Evolutionary conservation across 768 basidiomycete species (phyloP).

Genomic region (Erythrobasidium yunnanense): DNA sequence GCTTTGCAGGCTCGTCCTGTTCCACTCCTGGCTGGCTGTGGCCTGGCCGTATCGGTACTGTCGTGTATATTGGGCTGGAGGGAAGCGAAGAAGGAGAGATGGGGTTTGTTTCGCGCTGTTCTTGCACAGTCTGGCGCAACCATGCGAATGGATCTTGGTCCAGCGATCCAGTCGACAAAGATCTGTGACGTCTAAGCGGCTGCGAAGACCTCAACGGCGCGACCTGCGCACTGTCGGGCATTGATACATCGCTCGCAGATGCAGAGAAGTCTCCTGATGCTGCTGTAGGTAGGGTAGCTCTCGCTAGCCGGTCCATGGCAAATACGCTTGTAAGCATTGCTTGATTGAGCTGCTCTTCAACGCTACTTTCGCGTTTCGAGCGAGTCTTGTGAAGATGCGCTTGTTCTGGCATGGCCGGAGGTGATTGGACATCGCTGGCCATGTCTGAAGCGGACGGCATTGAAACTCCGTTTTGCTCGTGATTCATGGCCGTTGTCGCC

Average conservation of each 20-base stretch:
- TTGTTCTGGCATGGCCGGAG: constrained; percentile 1
- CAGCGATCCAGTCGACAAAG: background rate
- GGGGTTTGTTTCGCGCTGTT: background rate
- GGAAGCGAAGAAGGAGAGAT: background rate
- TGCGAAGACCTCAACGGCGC: background rate
- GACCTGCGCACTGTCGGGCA: background rate
- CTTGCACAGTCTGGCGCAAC: constrained; percentile 24
- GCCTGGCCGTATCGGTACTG: background rate
- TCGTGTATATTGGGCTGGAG: background rate
- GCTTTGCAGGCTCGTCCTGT: background rate
- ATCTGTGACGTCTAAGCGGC: background rate
- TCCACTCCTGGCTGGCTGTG: background rate
- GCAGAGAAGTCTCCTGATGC: background rate
- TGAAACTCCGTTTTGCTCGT: background rate
- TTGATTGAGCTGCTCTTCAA: constrained; percentile 11
- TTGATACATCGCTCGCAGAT: background rate
- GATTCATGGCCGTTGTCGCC: background rate
- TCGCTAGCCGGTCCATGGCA: background rate
- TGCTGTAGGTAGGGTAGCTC: background rate
- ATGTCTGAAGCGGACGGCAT: too few relatives aligned
- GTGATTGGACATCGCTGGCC: too few relatives aligned
- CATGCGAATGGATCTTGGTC: constrained; percentile 24
- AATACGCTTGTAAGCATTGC: background rate
- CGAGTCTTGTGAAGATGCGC: background rate
- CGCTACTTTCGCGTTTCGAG: background rate